Conservation (phyloP, 768 basidiomycete species). For the Hericium rajendrae region DNA sequence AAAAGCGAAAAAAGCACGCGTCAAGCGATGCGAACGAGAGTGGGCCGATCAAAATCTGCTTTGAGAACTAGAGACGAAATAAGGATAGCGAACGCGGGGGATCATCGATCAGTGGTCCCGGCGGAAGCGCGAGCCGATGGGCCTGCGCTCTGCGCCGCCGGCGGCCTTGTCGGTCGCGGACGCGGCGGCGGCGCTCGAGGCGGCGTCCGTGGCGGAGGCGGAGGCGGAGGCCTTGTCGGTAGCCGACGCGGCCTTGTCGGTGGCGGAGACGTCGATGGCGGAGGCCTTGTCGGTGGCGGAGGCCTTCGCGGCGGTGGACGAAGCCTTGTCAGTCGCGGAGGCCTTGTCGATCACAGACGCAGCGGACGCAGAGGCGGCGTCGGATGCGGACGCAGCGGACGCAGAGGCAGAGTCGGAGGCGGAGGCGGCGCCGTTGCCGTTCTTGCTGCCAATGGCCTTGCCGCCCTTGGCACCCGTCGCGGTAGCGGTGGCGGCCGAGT, state of each 20-base stretch:
- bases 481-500: not conserved
- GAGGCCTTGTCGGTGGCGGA: not conserved
- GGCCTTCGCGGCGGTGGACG: not conserved
- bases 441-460: not conserved
- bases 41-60: no score
- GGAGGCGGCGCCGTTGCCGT: not conserved
- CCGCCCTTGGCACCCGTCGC: not conserved
- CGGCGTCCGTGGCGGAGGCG: not conserved
- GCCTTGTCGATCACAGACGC: not conserved
- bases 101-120: no score
- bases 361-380: not conserved
- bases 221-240: not conserved
- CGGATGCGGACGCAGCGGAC: not conserved
- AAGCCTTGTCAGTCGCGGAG: not conserved
- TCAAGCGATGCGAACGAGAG: no score
- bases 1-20: no score
- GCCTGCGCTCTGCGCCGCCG: not conserved
- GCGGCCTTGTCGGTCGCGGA: not conserved
- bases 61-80: no score
- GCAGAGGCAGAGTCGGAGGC: not conserved
- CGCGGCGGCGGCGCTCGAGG: not conserved
- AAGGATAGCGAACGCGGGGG: not conserved
- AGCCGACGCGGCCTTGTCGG: not conserved
- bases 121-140: not conserved
- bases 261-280: not conserved